These are phyloP conservation scores for Xylaria sp. DNA, from an alignment of 2,329 filamentous ascomycete species.

Conservation along the genomic window DNA sequence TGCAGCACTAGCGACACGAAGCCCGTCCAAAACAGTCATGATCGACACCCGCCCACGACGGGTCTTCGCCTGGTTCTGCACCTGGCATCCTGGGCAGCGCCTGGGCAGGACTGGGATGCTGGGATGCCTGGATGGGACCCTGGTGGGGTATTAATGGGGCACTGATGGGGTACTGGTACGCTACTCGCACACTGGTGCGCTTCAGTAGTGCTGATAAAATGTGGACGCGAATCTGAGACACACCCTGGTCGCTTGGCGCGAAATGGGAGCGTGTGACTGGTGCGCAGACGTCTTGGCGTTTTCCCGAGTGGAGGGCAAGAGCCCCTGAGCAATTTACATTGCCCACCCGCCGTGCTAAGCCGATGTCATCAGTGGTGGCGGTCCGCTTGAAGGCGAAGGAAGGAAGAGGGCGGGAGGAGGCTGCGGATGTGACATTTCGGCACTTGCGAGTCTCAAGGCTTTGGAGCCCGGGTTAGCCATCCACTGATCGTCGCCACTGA, in stretches of 20 bases:
- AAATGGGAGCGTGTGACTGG: slow-evolving; percentile 39
- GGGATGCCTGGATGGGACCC: slow-evolving; percentile 42
- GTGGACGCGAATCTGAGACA: slow-evolving; percentile 49
- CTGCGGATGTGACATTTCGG: slow-evolving; percentile 37
- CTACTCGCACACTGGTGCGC: no score
- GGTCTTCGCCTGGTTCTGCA: slow-evolving; percentile 40
- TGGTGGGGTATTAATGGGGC: slow-evolving; percentile 33
- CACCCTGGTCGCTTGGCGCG: slow-evolving; percentile 47
- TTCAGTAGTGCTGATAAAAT: slow-evolving; percentile 12
- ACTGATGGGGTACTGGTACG: slow-evolving; percentile 39
- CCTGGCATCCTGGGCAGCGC: slow-evolving; percentile 2
- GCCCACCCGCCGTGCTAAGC: slow-evolving; percentile 34
- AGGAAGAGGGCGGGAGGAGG: slow-evolving; percentile 26
- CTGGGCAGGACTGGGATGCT: not conserved
- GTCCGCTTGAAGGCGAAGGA: slow-evolving; percentile 20
- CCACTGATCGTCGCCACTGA: slow-evolving; percentile 32
- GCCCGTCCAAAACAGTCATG: slow-evolving; percentile 28
- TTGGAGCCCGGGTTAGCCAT: slow-evolving; percentile 31
- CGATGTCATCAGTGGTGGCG: slow-evolving; percentile 36
- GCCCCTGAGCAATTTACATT: slow-evolving; percentile 48
- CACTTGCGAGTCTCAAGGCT: slow-evolving; percentile 32
- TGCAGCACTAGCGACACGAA: slow-evolving; percentile 43
- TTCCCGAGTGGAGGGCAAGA: slow-evolving; percentile 42
- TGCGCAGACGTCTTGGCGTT: slow-evolving; percentile 32
- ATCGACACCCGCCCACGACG: slow-evolving; percentile 45